These are phyloP conservation scores for Coemansia sp. DNA, from an alignment of 192 early-diverging fungal genomes.

Conservation along the genomic window DNA sequence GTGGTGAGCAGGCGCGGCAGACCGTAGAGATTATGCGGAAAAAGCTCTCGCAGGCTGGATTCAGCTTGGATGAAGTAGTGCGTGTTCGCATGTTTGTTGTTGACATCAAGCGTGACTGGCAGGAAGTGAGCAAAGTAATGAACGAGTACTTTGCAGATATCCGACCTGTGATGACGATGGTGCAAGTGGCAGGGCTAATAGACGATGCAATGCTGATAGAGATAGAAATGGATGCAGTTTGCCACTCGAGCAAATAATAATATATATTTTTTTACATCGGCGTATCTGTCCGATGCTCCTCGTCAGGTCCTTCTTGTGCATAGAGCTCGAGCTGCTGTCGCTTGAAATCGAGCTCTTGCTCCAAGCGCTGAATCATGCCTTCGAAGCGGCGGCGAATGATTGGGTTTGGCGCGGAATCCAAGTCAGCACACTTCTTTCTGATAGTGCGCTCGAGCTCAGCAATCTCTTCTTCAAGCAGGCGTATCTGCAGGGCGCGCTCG, in stretches of 20 bases:
- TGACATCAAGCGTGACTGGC: slow-evolving; percentile 47
- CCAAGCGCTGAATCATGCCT: slow-evolving; percentile 42
- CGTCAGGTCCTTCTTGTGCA: slow-evolving; percentile 14
- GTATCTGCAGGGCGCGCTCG: slow-evolving; percentile 45
- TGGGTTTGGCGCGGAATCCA: slow-evolving; percentile 51
- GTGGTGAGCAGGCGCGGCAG: slow-evolving; percentile 21
- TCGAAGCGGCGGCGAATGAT: slow-evolving; percentile 49
- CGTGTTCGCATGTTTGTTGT: slow-evolving; percentile 46
- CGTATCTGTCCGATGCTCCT: neutral
- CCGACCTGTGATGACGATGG: slow-evolving; percentile 49
- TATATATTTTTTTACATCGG: neutral
- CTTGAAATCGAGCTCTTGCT: slow-evolving; percentile 42
- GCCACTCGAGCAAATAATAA: slow-evolving; percentile 9
- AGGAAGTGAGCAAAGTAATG: slow-evolving; percentile 34
- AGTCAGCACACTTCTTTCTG: slow-evolving; percentile 36
- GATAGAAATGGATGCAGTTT: slow-evolving; percentile 52
- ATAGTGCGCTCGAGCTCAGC: slow-evolving; percentile 47
- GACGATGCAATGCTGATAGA: slow-evolving; percentile 47
- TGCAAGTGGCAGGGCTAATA: slow-evolving; percentile 42
- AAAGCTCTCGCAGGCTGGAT: slow-evolving; percentile 17
- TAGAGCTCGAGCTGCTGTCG: slow-evolving; percentile 31
- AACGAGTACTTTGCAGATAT: slow-evolving; percentile 24
- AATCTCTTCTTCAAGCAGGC: slow-evolving; percentile 45
- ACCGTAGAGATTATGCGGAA: slow-evolving; percentile 25
- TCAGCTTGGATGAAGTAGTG: slow-evolving; percentile 28